A percentile compares a stretch with the other conserved stretches of the same genome.
phyloP scores from a whole-genome alignment of 331 rosid species.

The Prunus yedoensis region DNA sequence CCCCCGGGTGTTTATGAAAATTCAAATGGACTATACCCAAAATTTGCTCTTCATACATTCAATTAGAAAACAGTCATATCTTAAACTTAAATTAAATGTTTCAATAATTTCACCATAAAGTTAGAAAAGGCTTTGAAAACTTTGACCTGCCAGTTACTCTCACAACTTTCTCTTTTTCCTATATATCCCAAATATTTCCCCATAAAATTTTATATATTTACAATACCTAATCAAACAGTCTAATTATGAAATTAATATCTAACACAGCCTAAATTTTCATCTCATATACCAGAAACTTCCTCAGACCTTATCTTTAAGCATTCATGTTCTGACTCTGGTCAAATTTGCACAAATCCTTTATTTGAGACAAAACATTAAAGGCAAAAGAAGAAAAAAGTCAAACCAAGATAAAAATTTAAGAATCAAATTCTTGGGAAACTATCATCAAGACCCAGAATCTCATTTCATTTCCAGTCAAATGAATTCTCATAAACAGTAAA shows the following conservation, averaged over 20 bases:
- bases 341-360: constrained; percentile 5
- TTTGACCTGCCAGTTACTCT: background rate
- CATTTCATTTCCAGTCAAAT: constrained; percentile 2
- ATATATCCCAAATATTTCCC: background rate
- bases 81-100: background rate
- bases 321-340: background rate
- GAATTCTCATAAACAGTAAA: background rate
- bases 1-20: background rate
- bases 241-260: background rate
- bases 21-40: background rate
- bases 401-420: background rate
- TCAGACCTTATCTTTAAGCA: background rate
- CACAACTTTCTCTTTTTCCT: background rate
- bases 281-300: background rate
- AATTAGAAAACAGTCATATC: background rate
- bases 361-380: background rate
- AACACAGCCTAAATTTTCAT: constrained; percentile 13
- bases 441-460: constrained; percentile 15
- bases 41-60: constrained; percentile 11
- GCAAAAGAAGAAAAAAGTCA: background rate
- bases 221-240: constrained; percentile 1
- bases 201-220: background rate
- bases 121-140: background rate
- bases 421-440: background rate
- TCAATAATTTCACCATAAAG: background rate